Conservation (phyloP, 2,329 filamentous ascomycete species). For the Ceratocystis cacaofunesta region DNA sequence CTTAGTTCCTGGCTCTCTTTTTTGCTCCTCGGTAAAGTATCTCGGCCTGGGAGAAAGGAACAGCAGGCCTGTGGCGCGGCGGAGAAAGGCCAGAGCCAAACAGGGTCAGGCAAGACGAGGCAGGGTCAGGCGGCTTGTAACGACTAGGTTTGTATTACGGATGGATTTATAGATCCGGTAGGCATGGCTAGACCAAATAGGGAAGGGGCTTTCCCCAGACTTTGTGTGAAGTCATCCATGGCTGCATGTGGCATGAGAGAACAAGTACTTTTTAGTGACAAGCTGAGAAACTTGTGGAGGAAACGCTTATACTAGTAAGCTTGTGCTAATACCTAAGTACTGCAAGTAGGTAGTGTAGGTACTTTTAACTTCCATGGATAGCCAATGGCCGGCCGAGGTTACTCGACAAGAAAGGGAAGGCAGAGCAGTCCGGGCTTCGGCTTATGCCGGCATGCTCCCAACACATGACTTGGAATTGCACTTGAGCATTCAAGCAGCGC, state of each 20-base stretch:
- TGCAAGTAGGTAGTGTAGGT: neutral
- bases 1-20: neutral
- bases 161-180: neutral
- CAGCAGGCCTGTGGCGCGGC: neutral
- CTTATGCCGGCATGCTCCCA: neutral
- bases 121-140: no score
- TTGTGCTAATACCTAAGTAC: neutral
- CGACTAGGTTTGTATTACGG: no score
- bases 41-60: constrained; percentile 8
- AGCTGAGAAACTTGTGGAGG: neutral
- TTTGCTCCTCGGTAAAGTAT: constrained; percentile 6
- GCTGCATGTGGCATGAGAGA: neutral
- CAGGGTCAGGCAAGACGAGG: no score
- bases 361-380: neutral
- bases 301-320: neutral
- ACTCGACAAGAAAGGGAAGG: neutral
- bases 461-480: neutral
- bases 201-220: neutral
- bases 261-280: neutral
- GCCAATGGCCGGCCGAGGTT: constrained; percentile 16
- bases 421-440: neutral
- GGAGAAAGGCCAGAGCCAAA: neutral
- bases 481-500: neutral
- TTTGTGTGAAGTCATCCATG: neutral
- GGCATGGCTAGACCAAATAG: neutral